Evolutionary conservation across 1,284 basidiomycete genomes (phyloP).

Genomic region (Ganoderma lingzhi): DNA sequence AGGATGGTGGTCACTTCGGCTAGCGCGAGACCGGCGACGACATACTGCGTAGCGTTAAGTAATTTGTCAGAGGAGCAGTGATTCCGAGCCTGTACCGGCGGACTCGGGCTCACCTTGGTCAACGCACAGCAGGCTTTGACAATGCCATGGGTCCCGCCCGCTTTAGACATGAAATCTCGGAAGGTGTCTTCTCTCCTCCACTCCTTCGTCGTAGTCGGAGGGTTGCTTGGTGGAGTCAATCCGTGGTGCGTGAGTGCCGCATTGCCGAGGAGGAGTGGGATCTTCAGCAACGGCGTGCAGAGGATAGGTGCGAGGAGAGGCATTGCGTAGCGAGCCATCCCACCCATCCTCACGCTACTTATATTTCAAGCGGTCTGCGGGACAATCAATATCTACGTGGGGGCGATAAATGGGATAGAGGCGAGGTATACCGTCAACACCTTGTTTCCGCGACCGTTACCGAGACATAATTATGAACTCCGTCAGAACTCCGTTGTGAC

Average conservation of each 20-base stretch:
- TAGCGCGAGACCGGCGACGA: conserved; percentile 6
- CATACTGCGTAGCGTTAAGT: conserved; percentile 2
- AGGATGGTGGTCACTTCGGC: conserved; percentile 14
- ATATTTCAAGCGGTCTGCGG: too few species aligned
- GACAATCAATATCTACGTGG: too few species aligned
- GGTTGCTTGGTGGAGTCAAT: conserved; percentile 13
- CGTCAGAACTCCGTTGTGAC: too few species aligned
- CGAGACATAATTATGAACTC: too few species aligned
- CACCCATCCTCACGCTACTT: too few species aligned
- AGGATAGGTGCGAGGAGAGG: conserved; percentile 4
- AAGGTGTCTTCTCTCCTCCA: background rate
- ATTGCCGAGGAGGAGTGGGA: conserved; percentile 18
- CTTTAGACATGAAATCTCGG: background rate
- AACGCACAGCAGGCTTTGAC: background rate
- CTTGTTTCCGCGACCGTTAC: too few species aligned
- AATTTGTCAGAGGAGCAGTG: background rate
- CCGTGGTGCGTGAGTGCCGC: conserved; percentile 15
- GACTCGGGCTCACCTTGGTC: conserved; percentile 8
- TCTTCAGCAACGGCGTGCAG: conserved; percentile 17
- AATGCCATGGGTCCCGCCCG: background rate
- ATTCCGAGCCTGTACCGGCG: background rate
- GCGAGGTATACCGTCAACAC: too few species aligned
- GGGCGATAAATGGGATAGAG: too few species aligned
- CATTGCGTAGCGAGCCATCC: background rate
- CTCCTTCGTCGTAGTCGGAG: conserved; percentile 13